These are phyloP conservation scores for Podaxis sp. DNA, from an alignment of 768 basidiomycete species.

Conservation along the genomic window DNA sequence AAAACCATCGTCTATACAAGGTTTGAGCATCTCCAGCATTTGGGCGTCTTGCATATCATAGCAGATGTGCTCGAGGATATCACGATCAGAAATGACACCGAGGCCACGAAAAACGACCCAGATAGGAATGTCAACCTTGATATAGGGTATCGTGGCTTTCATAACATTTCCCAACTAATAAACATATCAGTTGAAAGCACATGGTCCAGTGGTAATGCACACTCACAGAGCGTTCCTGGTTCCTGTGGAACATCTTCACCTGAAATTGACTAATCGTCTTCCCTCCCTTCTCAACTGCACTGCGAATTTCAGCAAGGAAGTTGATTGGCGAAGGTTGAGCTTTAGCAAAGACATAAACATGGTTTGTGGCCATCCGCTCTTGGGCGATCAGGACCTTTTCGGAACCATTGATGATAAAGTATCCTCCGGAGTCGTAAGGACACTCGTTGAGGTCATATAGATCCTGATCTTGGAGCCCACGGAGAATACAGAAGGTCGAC, in stretches of 20 bases:
- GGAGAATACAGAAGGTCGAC: constrained; percentile 92
- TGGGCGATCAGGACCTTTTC: constrained; percentile 99
- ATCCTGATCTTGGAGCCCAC: constrained; percentile 74
- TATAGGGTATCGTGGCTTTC: constrained; percentile 97
- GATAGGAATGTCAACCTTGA: constrained; percentile 97
- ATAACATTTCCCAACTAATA: constrained; percentile 84
- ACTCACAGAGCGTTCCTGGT: constrained; percentile 85
- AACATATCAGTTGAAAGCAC: constrained; percentile 10
- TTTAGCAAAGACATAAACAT: constrained; percentile 99
- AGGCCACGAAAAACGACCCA: constrained; percentile 99
- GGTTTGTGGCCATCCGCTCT: constrained; percentile 99
- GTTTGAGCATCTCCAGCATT: constrained; percentile 97
- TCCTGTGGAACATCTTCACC: constrained; percentile 93
- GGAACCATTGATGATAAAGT: constrained; percentile 99
- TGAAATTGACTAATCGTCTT: constrained; percentile 98
- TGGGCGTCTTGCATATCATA: constrained; percentile 96
- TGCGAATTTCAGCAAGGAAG: constrained; percentile 95
- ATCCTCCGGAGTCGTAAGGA: constrained; percentile 97
- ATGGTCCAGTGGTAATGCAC: constrained; percentile 1
- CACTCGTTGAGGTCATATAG: constrained; percentile 95
- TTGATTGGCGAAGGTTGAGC: constrained; percentile 94
- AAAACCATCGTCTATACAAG: constrained; percentile 97
- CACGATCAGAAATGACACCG: constrained; percentile 95
- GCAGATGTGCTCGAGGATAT: constrained; percentile 97
- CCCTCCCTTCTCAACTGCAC: constrained; percentile 96